Conservation (phyloP, 768 basidiomycete genomes). For the Phylloporus sp. region DNA sequence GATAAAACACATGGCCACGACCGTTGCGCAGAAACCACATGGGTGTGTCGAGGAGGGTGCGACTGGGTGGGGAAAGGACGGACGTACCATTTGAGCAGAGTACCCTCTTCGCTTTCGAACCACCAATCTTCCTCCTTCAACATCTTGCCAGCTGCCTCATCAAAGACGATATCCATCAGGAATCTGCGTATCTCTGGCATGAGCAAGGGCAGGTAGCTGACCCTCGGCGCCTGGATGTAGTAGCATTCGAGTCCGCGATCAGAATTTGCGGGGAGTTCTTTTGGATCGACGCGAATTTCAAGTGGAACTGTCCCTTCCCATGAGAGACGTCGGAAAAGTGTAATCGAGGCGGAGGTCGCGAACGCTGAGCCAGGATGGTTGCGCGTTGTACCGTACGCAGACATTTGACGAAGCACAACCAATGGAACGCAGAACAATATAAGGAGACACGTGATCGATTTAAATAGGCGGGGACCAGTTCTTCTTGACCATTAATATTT, state of each 20-base stretch:
- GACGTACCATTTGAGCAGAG: slow-evolving; percentile 80
- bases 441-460: slow-evolving; percentile 13
- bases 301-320: slow-evolving; percentile 92
- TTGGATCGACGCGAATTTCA: slow-evolving; percentile 83
- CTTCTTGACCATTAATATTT: no score
- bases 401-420: slow-evolving; percentile 34
- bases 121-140: slow-evolving; percentile 93
- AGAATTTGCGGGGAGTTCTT: slow-evolving; percentile 85
- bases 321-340: slow-evolving; percentile 80
- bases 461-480: background rate
- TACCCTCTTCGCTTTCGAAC: slow-evolving; percentile 90
- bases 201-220: slow-evolving; percentile 89
- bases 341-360: slow-evolving; percentile 58
- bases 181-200: slow-evolving; percentile 86
- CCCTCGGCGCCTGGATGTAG: slow-evolving; percentile 85
- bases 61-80: background rate
- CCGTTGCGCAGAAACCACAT: background rate
- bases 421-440: background rate
- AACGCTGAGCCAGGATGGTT: slow-evolving; percentile 46
- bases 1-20: background rate
- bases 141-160: slow-evolving; percentile 71
- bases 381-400: slow-evolving; percentile 50
- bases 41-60: background rate
- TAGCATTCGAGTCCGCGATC: slow-evolving; percentile 89
- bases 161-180: slow-evolving; percentile 89